Conservation (phyloP, 345 rosid genomes). For the Heritiera fomes region DNA sequence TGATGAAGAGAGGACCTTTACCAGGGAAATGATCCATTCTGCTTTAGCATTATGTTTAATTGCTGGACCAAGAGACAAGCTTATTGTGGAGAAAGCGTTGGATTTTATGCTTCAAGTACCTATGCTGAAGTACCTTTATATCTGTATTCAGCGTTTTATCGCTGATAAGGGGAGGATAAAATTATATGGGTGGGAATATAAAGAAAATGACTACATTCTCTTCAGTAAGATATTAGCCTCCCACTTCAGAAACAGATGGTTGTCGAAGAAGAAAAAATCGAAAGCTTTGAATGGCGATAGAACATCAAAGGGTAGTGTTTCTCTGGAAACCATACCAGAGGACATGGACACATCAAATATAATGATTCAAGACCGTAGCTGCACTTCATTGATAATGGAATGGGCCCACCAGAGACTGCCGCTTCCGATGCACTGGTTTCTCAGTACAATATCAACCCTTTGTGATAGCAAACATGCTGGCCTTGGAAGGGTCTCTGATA, state of each 20-base stretch:
- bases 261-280: conserved; percentile 54
- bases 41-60: conserved; percentile 58
- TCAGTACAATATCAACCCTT: conserved; percentile 71
- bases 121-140: conserved; percentile 48
- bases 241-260: conserved; percentile 77
- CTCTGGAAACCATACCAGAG: conserved; percentile 80
- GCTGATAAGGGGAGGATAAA: conserved; percentile 36
- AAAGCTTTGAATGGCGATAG: conserved; percentile 33
- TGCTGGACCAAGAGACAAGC: conserved; percentile 67
- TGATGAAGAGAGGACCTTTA: conserved; percentile 37
- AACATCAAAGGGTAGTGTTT: conserved; percentile 30
- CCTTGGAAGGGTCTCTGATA: conserved; percentile 29
- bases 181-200: conserved; percentile 45
- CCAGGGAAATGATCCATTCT: conserved; percentile 47
- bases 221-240: conserved; percentile 54
- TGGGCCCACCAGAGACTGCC: conserved; percentile 91
- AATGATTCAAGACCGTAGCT: conserved; percentile 31
- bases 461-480: conserved; percentile 36
- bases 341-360: conserved; percentile 48
- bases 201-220: conserved; percentile 48
- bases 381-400: conserved; percentile 45
- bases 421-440: conserved; percentile 87
- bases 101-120: conserved; percentile 63
- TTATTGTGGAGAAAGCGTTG: conserved; percentile 57
- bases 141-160: conserved; percentile 41